These are phyloP conservation scores for Capronia epimyces DNA, from an alignment of 2,329 filamentous ascomycete species.

Conservation along the genomic window DNA sequence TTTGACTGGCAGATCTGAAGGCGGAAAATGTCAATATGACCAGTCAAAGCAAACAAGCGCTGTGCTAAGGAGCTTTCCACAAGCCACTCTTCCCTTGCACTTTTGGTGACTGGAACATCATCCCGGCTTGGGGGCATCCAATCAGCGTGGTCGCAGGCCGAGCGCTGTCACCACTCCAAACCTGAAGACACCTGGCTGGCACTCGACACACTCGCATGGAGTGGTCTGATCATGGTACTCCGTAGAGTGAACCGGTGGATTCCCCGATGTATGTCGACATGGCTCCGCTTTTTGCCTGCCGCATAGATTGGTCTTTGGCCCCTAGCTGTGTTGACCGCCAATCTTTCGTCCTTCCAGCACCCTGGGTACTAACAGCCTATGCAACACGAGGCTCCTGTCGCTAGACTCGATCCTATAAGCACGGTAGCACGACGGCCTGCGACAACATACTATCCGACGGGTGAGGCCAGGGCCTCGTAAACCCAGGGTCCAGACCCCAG, in stretches of 20 bases:
- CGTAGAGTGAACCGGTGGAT: neutral
- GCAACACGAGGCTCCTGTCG: neutral
- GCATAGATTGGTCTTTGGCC: neutral
- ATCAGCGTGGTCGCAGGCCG: neutral
- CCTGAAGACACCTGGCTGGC: neutral
- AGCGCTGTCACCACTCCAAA: neutral
- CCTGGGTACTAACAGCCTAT: neutral
- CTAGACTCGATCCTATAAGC: neutral
- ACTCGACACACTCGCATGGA: neutral
- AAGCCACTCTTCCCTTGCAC: neutral
- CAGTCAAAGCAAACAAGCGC: constrained; percentile 1
- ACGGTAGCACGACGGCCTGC: neutral
- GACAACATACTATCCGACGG: too few species aligned
- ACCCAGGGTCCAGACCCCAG: neutral
- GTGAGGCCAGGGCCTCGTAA: too few species aligned
- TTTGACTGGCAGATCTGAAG: neutral
- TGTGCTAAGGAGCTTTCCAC: neutral
- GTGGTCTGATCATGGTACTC: neutral
- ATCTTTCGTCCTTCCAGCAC: neutral
- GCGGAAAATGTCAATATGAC: neutral
- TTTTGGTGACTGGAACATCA: neutral
- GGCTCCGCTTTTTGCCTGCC: neutral
- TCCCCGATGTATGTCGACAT: neutral
- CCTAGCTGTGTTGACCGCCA: neutral
- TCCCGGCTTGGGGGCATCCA: neutral